Base-by-base conservation (phyloP, 805 yeast genomes). In the Zygosaccharomyces pseudorouxii region DNA sequence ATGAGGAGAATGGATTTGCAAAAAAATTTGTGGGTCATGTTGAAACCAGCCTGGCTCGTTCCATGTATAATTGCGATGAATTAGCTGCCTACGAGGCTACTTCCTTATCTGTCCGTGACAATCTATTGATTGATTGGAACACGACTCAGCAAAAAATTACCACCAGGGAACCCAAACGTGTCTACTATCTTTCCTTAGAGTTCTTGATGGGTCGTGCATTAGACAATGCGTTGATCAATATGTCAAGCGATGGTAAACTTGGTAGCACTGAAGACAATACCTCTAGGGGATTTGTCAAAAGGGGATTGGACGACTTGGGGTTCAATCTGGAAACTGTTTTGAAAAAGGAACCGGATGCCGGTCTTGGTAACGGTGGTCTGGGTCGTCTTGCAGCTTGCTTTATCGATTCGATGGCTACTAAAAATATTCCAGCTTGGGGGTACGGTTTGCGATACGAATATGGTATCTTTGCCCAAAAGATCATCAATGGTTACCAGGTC, bases 321-420 rank as follows among this genome's bases (percentile, higher is more conserved):
- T 89, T 89, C 77, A 81, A 82, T 52, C 71, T 89, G 55, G 97
- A 90, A 70, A 97, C 89, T 59, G 76, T 89, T 25, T 72, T 90
- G 57, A 81, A 82, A 44, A 81, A 86, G 60, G 97, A 89, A 70
- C 93, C 95, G 0, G 97, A 89, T 68, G 96, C 97, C 9, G 97
- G 89, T 22, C 76, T 89, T 47, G 97, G 97, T 61, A 90, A 90
- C 62, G 97, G 97, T 64, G 97, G 97, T 55, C 73, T 89, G 48
- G 97, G 97, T 54, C 80, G 97, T 65, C 75, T 89, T 63, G 97
- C 97, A 19, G 96, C 97, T 18, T 90, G 97, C 70, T 89, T 89
- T 64, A 80, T 89, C 42, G 97, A 90, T 70, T 88, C 96, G 1
- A 72, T 89, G 65, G 80, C 93, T 30, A 82, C 95, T 4, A 84